A percentile compares a stretch with the other conserved stretches of the same genome.
Conservation (phyloP, 169 alveolate genomes). For the Plasmodium adleri region DNA sequence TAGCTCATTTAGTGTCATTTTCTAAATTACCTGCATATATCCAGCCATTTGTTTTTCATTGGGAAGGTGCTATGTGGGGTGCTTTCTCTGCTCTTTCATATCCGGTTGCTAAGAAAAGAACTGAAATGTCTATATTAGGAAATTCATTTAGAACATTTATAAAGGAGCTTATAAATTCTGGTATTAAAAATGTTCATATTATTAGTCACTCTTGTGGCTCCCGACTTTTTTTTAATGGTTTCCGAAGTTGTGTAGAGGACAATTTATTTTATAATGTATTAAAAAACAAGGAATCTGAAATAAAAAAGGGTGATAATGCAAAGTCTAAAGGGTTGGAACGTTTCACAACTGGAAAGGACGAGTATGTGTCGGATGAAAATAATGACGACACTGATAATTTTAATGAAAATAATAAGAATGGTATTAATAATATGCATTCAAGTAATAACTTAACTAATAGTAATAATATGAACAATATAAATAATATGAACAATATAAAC, state of each 20-base stretch:
- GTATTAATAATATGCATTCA: neutral
- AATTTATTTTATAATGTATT: constrained; percentile 60
- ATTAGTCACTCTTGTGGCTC: constrained; percentile 89
- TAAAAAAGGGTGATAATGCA: neutral
- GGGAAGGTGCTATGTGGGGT: constrained; percentile 89
- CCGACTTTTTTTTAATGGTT: constrained; percentile 85
- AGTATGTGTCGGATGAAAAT: neutral
- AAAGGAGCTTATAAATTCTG: constrained; percentile 77
- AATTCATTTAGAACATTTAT: constrained; percentile 81
- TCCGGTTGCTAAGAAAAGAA: constrained; percentile 79
- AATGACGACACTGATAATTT: neutral
- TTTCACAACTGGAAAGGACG: neutral
- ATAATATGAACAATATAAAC: neutral
- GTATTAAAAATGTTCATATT: constrained; percentile 81
- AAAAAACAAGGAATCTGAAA: constrained; percentile 20
- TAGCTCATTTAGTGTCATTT: constrained; percentile 87
- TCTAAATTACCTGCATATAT: constrained; percentile 87
- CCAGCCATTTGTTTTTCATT: constrained; percentile 87
- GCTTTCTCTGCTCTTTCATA: constrained; percentile 83
- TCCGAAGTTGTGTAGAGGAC: constrained; percentile 72
- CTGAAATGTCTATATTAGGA: constrained; percentile 79
- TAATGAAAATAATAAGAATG: neutral
- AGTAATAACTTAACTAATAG: neutral
- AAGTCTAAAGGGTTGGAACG: neutral
- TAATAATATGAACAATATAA: neutral